phyloP scores from a whole-genome alignment of 2,329 filamentous ascomycete genomes.

The Phyllosticta capitalensis region DNA sequence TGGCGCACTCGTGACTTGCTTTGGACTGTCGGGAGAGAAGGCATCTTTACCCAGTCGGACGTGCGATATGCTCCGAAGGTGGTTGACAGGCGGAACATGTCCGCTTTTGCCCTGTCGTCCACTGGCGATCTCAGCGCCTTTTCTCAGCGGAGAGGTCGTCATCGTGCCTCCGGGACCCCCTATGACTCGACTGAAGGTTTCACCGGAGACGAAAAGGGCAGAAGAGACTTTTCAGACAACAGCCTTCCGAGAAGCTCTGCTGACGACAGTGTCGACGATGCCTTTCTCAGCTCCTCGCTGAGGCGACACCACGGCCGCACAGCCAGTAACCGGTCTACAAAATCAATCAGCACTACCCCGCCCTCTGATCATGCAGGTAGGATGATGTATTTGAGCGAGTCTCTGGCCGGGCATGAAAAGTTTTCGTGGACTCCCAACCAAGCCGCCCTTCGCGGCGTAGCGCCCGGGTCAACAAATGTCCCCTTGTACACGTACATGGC shows the following conservation, averaged over 20 bases:
- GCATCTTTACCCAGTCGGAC: constrained; percentile 54
- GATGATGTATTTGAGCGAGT: constrained; percentile 43
- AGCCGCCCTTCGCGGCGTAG: constrained; percentile 38
- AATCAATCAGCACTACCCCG: constrained; percentile 45
- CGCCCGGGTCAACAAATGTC: constrained; percentile 34
- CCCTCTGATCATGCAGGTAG: constrained; percentile 38
- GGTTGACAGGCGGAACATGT: constrained; percentile 48
- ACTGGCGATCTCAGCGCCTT: constrained; percentile 48
- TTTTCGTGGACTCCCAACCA: constrained; percentile 34
- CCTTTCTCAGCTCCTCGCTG: constrained; percentile 40
- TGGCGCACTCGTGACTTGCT: constrained; percentile 56
- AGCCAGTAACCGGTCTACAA: constrained; percentile 38
- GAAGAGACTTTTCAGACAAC: constrained; percentile 12
- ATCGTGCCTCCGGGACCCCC: constrained; percentile 31
- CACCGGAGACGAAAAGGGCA: constrained; percentile 35
- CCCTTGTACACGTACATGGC: constrained; percentile 33
- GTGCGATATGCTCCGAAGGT: constrained; percentile 50
- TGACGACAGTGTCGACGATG: constrained; percentile 50
- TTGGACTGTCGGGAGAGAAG: constrained; percentile 54
- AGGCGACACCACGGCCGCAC: constrained; percentile 39
- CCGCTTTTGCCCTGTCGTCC: constrained; percentile 48
- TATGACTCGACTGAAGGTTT: constrained; percentile 26
- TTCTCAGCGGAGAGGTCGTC: constrained; percentile 40
- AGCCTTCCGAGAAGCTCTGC: constrained; percentile 41
- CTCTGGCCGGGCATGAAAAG: constrained; percentile 34